A percentile compares a stretch with the other conserved stretches of the same genome.
Conservation (phyloP, 2,329 filamentous ascomycete genomes). For the Colletotrichum sp. region DNA sequence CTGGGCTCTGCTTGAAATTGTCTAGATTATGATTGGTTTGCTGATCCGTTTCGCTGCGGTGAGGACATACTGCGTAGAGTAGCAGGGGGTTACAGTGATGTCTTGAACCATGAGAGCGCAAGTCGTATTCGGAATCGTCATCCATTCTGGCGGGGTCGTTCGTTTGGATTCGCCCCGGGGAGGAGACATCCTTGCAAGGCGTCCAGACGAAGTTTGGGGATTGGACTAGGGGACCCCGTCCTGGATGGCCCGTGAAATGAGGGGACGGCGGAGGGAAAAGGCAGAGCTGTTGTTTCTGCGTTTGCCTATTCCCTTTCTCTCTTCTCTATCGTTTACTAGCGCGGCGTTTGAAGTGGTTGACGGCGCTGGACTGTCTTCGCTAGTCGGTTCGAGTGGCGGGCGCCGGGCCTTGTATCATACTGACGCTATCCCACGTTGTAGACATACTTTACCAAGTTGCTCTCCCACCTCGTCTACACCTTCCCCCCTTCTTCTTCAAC, state of each 20-base stretch:
- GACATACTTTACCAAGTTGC: neutral
- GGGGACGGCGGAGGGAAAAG: neutral
- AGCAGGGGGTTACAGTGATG: neutral
- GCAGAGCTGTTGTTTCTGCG: neutral
- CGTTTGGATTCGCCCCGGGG: neutral
- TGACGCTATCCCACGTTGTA: neutral
- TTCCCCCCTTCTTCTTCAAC: neutral
- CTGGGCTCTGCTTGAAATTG: neutral
- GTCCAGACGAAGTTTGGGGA: neutral
- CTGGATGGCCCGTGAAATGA: neutral
- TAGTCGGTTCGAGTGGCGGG: neutral
- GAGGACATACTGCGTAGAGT: neutral
- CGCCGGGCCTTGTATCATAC: neutral
- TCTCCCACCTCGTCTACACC: neutral
- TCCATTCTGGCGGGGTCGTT: neutral
- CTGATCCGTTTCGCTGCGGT: neutral
- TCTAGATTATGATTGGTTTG: neutral
- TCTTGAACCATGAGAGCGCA: neutral
- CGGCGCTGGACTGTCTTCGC: neutral
- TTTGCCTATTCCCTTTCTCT: neutral
- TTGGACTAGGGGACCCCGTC: neutral
- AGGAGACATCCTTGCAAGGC: neutral
- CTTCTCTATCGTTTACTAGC: neutral
- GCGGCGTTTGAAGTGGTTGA: neutral
- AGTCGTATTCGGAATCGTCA: neutral